These are phyloP conservation scores for Larix kaempferi DNA, from an alignment of 75 land plant genomes.

Conservation along the genomic window DNA sequence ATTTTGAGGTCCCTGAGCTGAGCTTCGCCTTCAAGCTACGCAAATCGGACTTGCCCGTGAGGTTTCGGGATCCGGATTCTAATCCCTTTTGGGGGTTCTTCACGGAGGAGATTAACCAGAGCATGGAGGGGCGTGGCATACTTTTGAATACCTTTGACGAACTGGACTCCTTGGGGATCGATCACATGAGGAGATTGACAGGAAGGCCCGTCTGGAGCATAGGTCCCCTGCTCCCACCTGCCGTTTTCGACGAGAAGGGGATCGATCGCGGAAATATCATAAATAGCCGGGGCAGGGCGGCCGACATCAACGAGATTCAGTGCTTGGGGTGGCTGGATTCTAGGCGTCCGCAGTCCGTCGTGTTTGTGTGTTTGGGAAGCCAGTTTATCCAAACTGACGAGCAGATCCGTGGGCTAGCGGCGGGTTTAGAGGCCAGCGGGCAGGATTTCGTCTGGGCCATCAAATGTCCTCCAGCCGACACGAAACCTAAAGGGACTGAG, in stretches of 20 bases:
- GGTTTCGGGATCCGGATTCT: neutral
- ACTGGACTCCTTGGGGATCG: neutral
- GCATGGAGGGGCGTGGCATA: neutral
- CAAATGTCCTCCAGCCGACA: neutral
- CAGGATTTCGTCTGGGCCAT: constrained; percentile 20
- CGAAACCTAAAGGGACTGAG: neutral
- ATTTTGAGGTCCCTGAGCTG: neutral
- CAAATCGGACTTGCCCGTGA: neutral
- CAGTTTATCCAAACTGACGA: neutral
- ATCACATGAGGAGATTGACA: neutral
- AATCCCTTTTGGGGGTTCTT: neutral
- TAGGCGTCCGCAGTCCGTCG: neutral
- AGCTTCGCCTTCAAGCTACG: neutral
- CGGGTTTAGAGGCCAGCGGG: constrained; percentile 20
- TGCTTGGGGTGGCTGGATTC: constrained; percentile 18
- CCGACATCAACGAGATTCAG: neutral
- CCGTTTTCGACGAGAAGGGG: neutral
- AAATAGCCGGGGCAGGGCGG: neutral
- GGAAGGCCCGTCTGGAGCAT: neutral
- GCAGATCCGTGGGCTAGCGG: constrained; percentile 16
- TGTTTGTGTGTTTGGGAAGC: constrained; percentile 24
- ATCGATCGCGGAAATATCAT: neutral
- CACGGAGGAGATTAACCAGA: neutral
- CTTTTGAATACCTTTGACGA: neutral
- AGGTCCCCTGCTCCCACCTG: neutral